These are phyloP conservation scores for Dioscorea cayenensis DNA, from an alignment of 116 monocot genomes.

Conservation along the genomic window DNA sequence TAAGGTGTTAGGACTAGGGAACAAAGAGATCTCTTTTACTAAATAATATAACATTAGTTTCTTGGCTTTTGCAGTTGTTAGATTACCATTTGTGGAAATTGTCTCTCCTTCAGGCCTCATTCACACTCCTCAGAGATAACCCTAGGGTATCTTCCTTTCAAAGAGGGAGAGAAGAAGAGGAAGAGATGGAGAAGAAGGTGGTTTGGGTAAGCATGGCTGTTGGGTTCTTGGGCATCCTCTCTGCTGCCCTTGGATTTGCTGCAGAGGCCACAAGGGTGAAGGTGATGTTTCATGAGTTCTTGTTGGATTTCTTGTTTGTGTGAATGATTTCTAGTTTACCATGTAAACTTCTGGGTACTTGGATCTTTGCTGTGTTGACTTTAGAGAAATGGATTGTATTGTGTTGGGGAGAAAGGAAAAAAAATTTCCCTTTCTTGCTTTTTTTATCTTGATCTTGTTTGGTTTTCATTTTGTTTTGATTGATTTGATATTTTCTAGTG, in stretches of 20 bases:
- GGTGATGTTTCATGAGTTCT: conserved; percentile 14
- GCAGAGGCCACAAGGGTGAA: conserved; percentile 53
- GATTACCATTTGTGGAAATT: too few relatives aligned
- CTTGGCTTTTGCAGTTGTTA: too few relatives aligned
- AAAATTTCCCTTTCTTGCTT: background rate
- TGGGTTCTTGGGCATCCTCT: conserved; percentile 46
- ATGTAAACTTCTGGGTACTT: background rate
- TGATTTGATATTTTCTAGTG: background rate
- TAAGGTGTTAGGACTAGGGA: too few relatives aligned
- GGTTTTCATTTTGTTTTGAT: background rate
- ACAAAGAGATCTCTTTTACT: too few relatives aligned
- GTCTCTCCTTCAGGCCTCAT: too few relatives aligned
- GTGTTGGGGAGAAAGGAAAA: background rate
- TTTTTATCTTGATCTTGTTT: background rate
- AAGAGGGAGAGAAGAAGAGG: conserved; percentile 12
- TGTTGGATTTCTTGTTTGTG: background rate
- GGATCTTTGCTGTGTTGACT: background rate
- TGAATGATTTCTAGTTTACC: background rate
- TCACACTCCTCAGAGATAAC: too few relatives aligned
- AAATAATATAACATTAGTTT: too few relatives aligned
- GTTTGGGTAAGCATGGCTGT: conserved; percentile 29
- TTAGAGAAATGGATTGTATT: too few relatives aligned
- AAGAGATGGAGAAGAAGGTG: conserved; percentile 51
- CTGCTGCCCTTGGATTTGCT: conserved; percentile 45
- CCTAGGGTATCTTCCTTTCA: too few relatives aligned